Conservation (phyloP, 2,329 filamentous ascomycete genomes). For the Emergomyces pasteurianus region DNA sequence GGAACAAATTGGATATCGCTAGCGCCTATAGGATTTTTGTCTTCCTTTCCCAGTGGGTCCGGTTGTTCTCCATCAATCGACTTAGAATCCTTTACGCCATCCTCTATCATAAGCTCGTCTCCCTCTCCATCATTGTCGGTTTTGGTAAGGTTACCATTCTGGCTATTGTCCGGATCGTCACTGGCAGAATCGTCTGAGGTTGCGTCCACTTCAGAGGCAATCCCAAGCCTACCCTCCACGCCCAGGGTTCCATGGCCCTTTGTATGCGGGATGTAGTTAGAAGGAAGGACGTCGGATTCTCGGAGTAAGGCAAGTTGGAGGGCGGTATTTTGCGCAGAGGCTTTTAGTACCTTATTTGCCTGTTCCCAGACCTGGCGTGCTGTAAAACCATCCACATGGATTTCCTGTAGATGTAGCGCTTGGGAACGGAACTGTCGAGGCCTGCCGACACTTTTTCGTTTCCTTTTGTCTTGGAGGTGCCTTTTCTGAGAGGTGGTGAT, state of each 20-base stretch:
- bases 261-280: not conserved
- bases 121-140: not conserved
- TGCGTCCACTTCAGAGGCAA: not conserved
- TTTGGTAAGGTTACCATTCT: not conserved
- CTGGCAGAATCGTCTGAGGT: not conserved
- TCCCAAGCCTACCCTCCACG: not conserved
- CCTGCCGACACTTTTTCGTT: conserved; percentile 58
- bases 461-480: conserved; percentile 56
- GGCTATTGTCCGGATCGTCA: not conserved
- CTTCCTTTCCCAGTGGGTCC: conserved; percentile 16
- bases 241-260: not conserved
- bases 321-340: conserved; percentile 45
- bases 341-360: conserved; percentile 67
- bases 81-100: not conserved
- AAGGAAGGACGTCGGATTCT: conserved; percentile 11
- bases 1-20: conserved; percentile 40
- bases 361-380: conserved; percentile 91
- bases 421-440: conserved; percentile 18
- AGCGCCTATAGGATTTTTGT: conserved; percentile 18
- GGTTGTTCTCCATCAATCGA: conserved; percentile 4
- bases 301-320: conserved; percentile 30
- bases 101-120: not conserved
- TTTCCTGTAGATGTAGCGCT: conserved; percentile 60
- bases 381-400: conserved; percentile 80
- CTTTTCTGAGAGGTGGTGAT: conserved; percentile 63